Base-by-base conservation (phyloP, 805 yeast species). In the Teunomyces gatunensis region DNA sequence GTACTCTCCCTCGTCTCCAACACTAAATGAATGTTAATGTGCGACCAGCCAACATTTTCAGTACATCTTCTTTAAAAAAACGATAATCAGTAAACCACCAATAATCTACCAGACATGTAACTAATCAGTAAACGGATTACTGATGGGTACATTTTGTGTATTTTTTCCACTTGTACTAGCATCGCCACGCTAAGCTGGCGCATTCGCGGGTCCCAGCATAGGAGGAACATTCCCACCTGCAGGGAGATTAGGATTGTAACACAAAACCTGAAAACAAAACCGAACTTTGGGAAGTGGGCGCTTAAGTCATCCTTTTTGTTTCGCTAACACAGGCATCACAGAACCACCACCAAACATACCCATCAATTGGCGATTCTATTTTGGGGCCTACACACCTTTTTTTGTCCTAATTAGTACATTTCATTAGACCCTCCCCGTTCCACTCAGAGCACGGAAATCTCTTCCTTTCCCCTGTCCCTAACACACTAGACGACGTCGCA, bases 221-320 rank as follows among this genome's bases (percentile, higher is more conserved):
- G 10, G n/a, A 10, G n/a, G 15, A 9, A 36, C 25, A 21, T 18
- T 12, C 13, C 13, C 23, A 37, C 40, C 40, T 37, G 40, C 40
- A 37, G 40, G 40, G 29, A 21, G 40, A 37, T 37, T 30, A 39
- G 34, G 21, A 27, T 23, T 15, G 10, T 15, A 29, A 39, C 32
- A 39, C 43, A 39, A 39, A 37, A 37, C 29, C 29, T 29, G 40
- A 23, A 34, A 37, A 18, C 34, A 39, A 18, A 33, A 28, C 18
- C 17, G 25, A 9, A 23, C 13, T 21, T 21, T 25, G 28, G 40
- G 20, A 37, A 37, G 40, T 37, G 40, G 29, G 40, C 40, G 40
- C 40, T 23, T 20, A 37, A 37, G 40, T 37, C 40, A 37, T 37
- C 40, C 40, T 37, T 37, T 37, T 37, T 37, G 40, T 37, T 37